phyloP scores from a whole-genome alignment of 2,329 filamentous ascomycete genomes.

The Fusarium temperatum region DNA sequence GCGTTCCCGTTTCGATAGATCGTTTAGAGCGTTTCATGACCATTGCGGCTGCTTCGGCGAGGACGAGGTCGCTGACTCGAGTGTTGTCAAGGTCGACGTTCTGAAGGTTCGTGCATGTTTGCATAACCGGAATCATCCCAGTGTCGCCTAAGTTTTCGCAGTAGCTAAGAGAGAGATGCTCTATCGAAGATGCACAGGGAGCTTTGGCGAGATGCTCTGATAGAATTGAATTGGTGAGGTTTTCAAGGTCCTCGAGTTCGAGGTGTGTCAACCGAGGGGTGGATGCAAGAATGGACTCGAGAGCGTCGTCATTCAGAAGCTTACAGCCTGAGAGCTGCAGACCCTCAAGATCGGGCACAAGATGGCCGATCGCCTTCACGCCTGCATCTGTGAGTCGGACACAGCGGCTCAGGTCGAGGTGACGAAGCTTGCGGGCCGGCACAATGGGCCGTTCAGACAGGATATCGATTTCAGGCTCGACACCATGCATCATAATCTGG shows the following conservation, averaged over 20 bases:
- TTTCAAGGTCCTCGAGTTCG: constrained; percentile 85
- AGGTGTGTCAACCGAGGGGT: constrained; percentile 83
- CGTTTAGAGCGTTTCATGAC: constrained; percentile 70
- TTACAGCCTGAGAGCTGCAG: constrained; percentile 83
- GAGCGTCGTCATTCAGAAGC: constrained; percentile 75
- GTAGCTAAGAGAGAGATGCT: constrained; percentile 88
- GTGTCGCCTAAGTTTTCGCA: constrained; percentile 86
- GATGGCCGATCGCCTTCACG: constrained; percentile 74
- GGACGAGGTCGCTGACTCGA: constrained; percentile 83
- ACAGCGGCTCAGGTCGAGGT: constrained; percentile 87
- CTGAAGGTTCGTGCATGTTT: constrained; percentile 73
- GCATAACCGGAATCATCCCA: constrained; percentile 85
- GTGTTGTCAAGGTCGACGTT: constrained; percentile 94
- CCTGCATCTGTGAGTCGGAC: constrained; percentile 75
- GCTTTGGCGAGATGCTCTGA: constrained; percentile 77
- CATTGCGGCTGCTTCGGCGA: constrained; percentile 85
- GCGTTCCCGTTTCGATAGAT: constrained; percentile 49
- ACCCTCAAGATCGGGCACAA: constrained; percentile 82
- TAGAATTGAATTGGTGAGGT: constrained; percentile 79
- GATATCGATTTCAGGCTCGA: constrained; percentile 80
- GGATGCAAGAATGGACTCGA: constrained; percentile 78
- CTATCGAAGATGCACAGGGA: constrained; percentile 74
- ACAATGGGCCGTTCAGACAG: constrained; percentile 81
- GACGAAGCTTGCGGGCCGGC: constrained; percentile 78
- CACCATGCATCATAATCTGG: constrained; percentile 77